These are phyloP conservation scores for Fusarium graminum DNA, from an alignment of 2,329 filamentous ascomycete genomes.

Conservation along the genomic window DNA sequence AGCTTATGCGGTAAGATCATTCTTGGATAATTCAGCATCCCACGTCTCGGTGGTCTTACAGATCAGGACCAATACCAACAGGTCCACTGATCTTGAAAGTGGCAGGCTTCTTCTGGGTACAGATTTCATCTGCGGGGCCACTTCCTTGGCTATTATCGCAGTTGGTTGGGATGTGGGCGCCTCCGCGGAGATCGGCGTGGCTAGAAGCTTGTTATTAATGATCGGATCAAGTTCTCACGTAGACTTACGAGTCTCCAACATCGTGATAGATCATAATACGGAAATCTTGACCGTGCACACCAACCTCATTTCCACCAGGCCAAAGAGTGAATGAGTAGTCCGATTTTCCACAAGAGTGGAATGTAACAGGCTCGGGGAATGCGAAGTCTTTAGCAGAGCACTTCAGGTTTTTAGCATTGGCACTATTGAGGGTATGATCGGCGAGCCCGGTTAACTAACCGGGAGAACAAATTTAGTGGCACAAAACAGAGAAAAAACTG, in stretches of 20 bases:
- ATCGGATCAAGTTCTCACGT: not conserved
- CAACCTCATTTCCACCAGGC: not conserved
- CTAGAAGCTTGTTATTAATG: constrained; percentile 7
- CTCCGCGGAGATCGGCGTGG: constrained; percentile 33
- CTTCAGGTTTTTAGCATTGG: constrained; percentile 16
- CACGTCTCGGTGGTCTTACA: not conserved
- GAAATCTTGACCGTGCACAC: constrained; percentile 3
- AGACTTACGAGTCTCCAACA: constrained; percentile 17
- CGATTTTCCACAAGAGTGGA: constrained; percentile 13
- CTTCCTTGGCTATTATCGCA: constrained; percentile 36
- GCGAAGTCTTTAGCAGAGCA: constrained; percentile 28
- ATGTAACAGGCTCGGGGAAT: constrained; percentile 18
- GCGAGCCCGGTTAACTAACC: no score
- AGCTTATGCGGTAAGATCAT: not conserved
- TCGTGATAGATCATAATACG: constrained; percentile 26
- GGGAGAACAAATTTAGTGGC: no score
- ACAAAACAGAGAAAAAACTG: no score
- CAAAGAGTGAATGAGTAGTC: constrained; percentile 21
- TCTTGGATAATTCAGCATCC: not conserved
- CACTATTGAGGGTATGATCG: constrained; percentile 24
- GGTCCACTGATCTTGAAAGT: constrained; percentile 30
- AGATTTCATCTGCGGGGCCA: constrained; percentile 30
- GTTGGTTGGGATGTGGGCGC: constrained; percentile 20
- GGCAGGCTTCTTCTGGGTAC: constrained; percentile 23
- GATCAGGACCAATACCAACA: constrained; percentile 5